These are phyloP conservation scores for Phaeophleospora eucalypticola DNA, from an alignment of 2,329 filamentous ascomycete genomes.

Conservation along the genomic window DNA sequence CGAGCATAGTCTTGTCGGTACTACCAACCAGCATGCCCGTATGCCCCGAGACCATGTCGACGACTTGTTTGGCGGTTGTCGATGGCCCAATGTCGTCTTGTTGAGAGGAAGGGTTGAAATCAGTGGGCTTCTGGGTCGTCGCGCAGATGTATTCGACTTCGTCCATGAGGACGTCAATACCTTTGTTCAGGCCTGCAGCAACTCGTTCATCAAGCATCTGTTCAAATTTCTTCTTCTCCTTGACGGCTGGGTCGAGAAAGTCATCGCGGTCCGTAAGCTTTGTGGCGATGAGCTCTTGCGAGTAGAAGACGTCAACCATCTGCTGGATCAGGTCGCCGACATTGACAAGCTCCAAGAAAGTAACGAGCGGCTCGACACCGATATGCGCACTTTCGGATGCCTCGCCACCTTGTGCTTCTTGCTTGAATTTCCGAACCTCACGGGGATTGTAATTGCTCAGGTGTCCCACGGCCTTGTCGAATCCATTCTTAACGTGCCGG, in stretches of 20 bases:
- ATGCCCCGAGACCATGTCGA: constrained; percentile 81
- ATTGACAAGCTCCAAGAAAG: constrained; percentile 95
- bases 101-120: constrained; percentile 90
- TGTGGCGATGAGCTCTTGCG: constrained; percentile 81
- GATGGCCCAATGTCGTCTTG: constrained; percentile 66
- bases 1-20: constrained; percentile 95
- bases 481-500: constrained; percentile 85
- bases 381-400: constrained; percentile 9
- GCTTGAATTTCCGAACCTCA: constrained; percentile 61
- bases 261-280: constrained; percentile 88
- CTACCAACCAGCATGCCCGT: constrained; percentile 90
- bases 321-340: constrained; percentile 96
- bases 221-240: constrained; percentile 98
- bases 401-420: constrained; percentile 12
- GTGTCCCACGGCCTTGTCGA: constrained; percentile 87
- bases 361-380: constrained; percentile 85
- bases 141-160: constrained; percentile 95
- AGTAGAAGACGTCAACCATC: constrained; percentile 98
- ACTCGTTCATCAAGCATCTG: constrained; percentile 98
- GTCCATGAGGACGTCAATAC: constrained; percentile 96
- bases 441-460: constrained; percentile 87
- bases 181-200: constrained; percentile 91
- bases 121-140: constrained; percentile 77
- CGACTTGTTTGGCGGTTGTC: constrained; percentile 71
- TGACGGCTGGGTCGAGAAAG: constrained; percentile 83